A percentile compares a stretch with the other conserved stretches of the same genome.
Evolutionary conservation across 495 filamentous ascomycete species (phyloP).

Genomic region (Amorphotheca resinae): DNA sequence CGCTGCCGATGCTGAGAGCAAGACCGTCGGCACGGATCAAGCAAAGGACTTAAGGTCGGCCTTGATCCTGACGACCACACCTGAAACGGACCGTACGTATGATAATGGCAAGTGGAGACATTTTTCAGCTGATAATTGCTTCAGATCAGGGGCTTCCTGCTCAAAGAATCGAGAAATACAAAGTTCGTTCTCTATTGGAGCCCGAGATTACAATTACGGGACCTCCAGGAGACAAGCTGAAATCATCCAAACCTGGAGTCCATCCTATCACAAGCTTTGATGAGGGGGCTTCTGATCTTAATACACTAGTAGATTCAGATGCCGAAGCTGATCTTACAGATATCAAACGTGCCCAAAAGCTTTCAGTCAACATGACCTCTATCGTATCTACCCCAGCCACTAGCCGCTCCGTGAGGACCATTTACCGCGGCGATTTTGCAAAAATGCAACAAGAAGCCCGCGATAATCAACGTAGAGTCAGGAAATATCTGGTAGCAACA

Average conservation of each 20-base stretch:
- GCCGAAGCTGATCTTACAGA: conserved; percentile 74
- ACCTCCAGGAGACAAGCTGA: conserved; percentile 44
- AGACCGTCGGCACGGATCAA: conserved; percentile 19
- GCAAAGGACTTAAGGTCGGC: conserved; percentile 27
- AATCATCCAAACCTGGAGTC: conserved; percentile 48
- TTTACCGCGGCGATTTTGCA: conserved; percentile 74
- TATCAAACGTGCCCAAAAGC: conserved; percentile 71
- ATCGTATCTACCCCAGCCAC: conserved; percentile 62
- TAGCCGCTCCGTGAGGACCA: conserved; percentile 72
- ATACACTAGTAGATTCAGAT: conserved; percentile 76
- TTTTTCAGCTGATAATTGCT: conserved; percentile 8
- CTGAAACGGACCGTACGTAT: conserved; percentile 67
- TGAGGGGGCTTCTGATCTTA: conserved; percentile 45
- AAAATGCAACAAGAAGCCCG: conserved; percentile 60
- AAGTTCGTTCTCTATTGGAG: conserved; percentile 44
- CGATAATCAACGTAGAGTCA: conserved; percentile 57
- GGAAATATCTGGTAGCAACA: conserved; percentile 86
- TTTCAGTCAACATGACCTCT: conserved; percentile 65
- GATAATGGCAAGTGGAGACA: not conserved
- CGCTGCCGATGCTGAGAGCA: conserved; percentile 22
- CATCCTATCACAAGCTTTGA: conserved; percentile 42
- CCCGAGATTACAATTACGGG: conserved; percentile 51
- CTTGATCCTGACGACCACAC: conserved; percentile 50
- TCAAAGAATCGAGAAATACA: conserved; percentile 5
- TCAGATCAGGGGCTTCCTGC: no score